These are phyloP conservation scores for Dothistroma septosporum DNA, from an alignment of 2,329 filamentous ascomycete species.

Conservation along the genomic window DNA sequence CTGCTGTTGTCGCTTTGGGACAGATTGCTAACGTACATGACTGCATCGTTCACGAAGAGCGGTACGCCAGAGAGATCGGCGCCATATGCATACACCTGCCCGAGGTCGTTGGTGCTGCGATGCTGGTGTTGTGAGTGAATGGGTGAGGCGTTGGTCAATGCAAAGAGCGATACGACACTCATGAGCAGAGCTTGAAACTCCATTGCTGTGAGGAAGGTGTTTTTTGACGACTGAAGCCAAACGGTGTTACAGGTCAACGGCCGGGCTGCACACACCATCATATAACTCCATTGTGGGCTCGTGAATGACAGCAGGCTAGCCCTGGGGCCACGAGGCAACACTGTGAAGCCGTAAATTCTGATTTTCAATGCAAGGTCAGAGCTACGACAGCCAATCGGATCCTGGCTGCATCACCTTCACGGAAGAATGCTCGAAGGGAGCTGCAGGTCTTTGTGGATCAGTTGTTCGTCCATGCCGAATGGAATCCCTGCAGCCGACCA, in stretches of 20 bases:
- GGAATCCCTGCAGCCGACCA: background rate
- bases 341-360: background rate
- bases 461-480: background rate
- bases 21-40: constrained; percentile 1
- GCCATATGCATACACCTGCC: constrained; percentile 3
- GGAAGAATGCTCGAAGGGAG: background rate
- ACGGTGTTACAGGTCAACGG: background rate
- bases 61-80: background rate
- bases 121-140: background rate
- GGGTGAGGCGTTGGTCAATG: background rate
- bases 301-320: background rate
- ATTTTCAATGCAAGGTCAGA: background rate
- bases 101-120: background rate
- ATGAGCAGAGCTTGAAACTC: background rate
- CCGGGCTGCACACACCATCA: background rate
- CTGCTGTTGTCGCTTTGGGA: background rate
- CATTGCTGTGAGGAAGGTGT: background rate
- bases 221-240: background rate
- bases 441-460: background rate
- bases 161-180: background rate
- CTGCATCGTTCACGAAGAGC: background rate
- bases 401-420: background rate
- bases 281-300: background rate
- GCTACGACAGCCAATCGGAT: background rate
- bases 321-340: background rate